Conservation (phyloP, 2,329 filamentous ascomycete genomes). For the Xylariaceae sp. region DNA sequence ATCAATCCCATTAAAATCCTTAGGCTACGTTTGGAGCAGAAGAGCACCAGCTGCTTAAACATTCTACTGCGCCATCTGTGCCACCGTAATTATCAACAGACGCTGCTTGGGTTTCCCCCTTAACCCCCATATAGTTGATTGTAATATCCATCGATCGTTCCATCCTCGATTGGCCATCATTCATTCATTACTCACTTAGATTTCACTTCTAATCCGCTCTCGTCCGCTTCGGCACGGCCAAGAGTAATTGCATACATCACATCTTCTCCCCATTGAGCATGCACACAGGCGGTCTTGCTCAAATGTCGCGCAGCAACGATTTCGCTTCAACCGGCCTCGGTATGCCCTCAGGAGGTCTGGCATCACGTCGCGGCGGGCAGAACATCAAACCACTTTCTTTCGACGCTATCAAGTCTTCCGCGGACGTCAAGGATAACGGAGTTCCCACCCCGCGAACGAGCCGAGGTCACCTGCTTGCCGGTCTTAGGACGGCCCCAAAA, state of each 20-base stretch:
- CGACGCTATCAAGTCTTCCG: slow-evolving; percentile 72
- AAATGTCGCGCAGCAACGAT: slow-evolving; percentile 94
- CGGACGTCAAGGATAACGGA: slow-evolving; percentile 70
- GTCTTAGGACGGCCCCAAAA: slow-evolving; percentile 92
- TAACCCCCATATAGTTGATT: slow-evolving; percentile 39
- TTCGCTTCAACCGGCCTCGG: slow-evolving; percentile 76
- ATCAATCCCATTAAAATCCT: slow-evolving; percentile 33
- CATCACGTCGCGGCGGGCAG: slow-evolving; percentile 80
- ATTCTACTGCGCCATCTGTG: slow-evolving; percentile 29
- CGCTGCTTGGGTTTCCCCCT: slow-evolving; percentile 26
- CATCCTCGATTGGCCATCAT: slow-evolving; percentile 39
- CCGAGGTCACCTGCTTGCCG: slow-evolving; percentile 91
- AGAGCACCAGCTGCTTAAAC: slow-evolving; percentile 35
- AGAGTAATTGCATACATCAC: slow-evolving; percentile 33
- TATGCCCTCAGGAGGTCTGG: slow-evolving; percentile 80
- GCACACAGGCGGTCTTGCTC: slow-evolving; percentile 99
- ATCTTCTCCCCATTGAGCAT: slow-evolving; percentile 54
- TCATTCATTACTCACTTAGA: slow-evolving; percentile 43
- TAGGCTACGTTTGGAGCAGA: slow-evolving; percentile 28
- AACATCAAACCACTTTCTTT: slow-evolving; percentile 90
- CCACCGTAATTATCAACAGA: slow-evolving; percentile 37
- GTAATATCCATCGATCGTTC: slow-evolving; percentile 43
- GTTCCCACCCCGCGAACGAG: slow-evolving; percentile 88
- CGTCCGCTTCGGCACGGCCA: slow-evolving; percentile 27
- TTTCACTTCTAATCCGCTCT: slow-evolving; percentile 40